Conservation (phyloP, 352 stramenopile species). For the Globisporangium lucens region DNA sequence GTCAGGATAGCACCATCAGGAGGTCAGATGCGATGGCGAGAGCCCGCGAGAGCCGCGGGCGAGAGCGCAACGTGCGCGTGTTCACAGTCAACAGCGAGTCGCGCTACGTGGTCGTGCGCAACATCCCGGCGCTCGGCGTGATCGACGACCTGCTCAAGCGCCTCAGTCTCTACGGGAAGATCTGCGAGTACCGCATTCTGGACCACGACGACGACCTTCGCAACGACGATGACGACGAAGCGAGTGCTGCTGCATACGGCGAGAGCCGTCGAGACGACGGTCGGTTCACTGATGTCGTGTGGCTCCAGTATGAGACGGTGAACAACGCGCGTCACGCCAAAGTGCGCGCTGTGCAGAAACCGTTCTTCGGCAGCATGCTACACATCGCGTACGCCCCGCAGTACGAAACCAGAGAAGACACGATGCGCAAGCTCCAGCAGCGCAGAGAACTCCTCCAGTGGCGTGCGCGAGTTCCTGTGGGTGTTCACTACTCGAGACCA, state of each 20-base stretch:
- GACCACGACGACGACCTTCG: slow-evolving; percentile 41
- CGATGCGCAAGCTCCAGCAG: slow-evolving; percentile 54
- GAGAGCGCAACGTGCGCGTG: slow-evolving; percentile 31
- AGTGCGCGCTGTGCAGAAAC: slow-evolving; percentile 44
- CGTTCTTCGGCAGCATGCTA: slow-evolving; percentile 63
- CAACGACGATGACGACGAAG: neutral
- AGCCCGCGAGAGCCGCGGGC: neutral
- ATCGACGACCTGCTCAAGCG: slow-evolving; percentile 52
- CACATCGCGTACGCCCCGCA: slow-evolving; percentile 64
- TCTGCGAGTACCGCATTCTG: slow-evolving; percentile 48
- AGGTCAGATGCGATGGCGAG: slow-evolving; percentile 1
- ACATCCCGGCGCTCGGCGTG: slow-evolving; percentile 55
- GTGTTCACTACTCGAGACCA: neutral
- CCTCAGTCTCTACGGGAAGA: slow-evolving; percentile 47
- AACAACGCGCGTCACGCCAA: slow-evolving; percentile 77
- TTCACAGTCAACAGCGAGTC: slow-evolving; percentile 65
- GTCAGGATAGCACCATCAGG: too few relatives aligned
- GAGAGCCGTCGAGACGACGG: slow-evolving; percentile 15
- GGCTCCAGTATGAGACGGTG: slow-evolving; percentile 73
- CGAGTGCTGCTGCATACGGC: slow-evolving; percentile 7
- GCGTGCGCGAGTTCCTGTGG: slow-evolving; percentile 1
- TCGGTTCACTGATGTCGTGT: slow-evolving; percentile 58
- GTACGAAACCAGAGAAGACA: slow-evolving; percentile 56
- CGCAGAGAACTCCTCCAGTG: slow-evolving; percentile 43
- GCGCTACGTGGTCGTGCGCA: slow-evolving; percentile 55